Evolutionary conservation across 352 stramenopile species (phyloP).

Genomic region (Phytophthora multivora): DNA sequence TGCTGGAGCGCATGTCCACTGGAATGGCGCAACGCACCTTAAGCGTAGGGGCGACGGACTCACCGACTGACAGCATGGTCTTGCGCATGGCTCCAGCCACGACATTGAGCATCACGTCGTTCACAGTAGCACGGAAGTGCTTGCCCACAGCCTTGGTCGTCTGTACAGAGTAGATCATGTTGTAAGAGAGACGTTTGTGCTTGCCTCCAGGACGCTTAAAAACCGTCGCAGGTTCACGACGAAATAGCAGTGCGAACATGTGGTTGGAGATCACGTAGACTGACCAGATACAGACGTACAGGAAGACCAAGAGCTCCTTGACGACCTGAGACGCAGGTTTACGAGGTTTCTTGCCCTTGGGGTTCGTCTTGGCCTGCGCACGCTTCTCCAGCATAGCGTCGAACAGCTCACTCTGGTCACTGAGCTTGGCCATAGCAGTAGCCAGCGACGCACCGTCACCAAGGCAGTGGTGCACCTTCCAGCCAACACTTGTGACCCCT

Average conservation of each 20-base stretch:
- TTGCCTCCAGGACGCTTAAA: constrained; percentile 70
- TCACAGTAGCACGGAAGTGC: constrained; percentile 67
- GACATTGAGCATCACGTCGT: constrained; percentile 83
- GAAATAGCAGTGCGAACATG: constrained; percentile 48
- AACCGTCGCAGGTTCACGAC: constrained; percentile 60
- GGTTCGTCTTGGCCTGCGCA: constrained; percentile 31
- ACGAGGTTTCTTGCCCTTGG: constrained; percentile 38
- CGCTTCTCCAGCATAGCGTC: constrained; percentile 67
- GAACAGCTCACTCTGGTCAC: constrained; percentile 71
- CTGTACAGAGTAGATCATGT: constrained; percentile 72
- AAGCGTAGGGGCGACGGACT: constrained; percentile 46
- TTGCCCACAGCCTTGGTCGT: constrained; percentile 80
- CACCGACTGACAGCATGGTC: constrained; percentile 50
- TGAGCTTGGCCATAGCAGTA: constrained; percentile 68
- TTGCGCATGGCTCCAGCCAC: constrained; percentile 79
- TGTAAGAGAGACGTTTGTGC: constrained; percentile 72
- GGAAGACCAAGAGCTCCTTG: constrained; percentile 34
- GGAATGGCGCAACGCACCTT: constrained; percentile 74
- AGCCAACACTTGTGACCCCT: constrained; percentile 54
- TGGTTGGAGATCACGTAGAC: constrained; percentile 63
- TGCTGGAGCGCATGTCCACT: constrained; percentile 79
- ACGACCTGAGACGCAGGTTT: constrained; percentile 30
- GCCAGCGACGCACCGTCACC: constrained; percentile 73
- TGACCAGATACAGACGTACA: constrained; percentile 57
- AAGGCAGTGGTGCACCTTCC: constrained; percentile 83